phyloP scores from a whole-genome alignment of 1,284 basidiomycete species.

The Ceratobasidium sp. region DNA sequence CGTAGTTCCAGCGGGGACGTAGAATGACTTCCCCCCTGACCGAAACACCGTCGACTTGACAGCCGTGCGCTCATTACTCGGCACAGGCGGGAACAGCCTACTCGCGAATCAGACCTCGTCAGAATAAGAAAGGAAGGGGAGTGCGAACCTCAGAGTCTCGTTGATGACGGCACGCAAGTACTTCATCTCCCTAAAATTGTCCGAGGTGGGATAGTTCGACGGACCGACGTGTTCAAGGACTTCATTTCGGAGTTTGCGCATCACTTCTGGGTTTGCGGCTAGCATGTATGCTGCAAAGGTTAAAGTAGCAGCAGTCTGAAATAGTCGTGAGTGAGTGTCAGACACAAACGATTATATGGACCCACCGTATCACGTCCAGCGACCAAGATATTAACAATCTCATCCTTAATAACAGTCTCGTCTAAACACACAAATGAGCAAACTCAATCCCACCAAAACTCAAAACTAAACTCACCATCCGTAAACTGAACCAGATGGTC shows the following conservation, averaged over 20 bases:
- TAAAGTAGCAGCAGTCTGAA: slow-evolving; percentile 66
- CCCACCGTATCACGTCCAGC: slow-evolving; percentile 50
- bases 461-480: no score
- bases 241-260: slow-evolving; percentile 66
- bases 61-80: slow-evolving; percentile 27
- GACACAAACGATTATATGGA: background rate
- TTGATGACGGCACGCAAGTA: slow-evolving; percentile 72
- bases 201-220: slow-evolving; percentile 63
- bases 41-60: slow-evolving; percentile 42
- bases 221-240: slow-evolving; percentile 65
- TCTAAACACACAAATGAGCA: no score
- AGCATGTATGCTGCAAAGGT: slow-evolving; percentile 69
- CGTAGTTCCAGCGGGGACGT: slow-evolving; percentile 55
- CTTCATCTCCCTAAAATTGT: slow-evolving; percentile 70
- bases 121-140: no score
- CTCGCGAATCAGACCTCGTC: background rate
- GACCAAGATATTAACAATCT: slow-evolving; percentile 49
- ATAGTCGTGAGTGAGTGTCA: background rate
- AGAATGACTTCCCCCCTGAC: slow-evolving; percentile 54
- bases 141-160: slow-evolving; percentile 53
- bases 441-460: no score
- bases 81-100: slow-evolving; percentile 71
- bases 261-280: slow-evolving; percentile 62
- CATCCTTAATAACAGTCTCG: slow-evolving; percentile 47
- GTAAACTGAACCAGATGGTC: slow-evolving; percentile 48